Conservation (phyloP, 176 grass and related monocot species). For the Hordeum marinum region DNA sequence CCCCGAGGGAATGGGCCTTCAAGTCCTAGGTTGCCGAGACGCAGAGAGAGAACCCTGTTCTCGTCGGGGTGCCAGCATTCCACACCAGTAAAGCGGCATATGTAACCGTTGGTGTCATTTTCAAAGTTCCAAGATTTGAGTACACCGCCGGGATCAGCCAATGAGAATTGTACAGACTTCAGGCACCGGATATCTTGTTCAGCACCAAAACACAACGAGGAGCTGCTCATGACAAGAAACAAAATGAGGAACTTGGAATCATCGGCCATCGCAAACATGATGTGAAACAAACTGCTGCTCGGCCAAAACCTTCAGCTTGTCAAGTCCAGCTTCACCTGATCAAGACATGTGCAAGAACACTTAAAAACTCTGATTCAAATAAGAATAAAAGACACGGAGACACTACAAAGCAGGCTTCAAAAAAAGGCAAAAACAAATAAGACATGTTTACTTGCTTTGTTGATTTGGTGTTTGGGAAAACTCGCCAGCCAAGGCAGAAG, state of each 20-base stretch:
- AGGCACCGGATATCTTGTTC: slow-evolving; percentile 33
- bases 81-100: slow-evolving; percentile 40
- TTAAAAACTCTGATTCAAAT: no score
- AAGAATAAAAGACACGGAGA: no score
- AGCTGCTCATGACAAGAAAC: neutral
- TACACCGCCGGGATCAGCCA: slow-evolving; percentile 20
- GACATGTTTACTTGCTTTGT: no score
- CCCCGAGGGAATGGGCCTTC: slow-evolving; percentile 40
- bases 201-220: slow-evolving; percentile 3
- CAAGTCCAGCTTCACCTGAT: neutral
- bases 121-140: slow-evolving; percentile 34
- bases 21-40: slow-evolving; percentile 42
- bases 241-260: neutral
- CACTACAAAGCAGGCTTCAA: neutral
- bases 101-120: neutral
- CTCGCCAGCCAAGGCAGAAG: neutral
- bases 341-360: neutral
- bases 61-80: slow-evolving; percentile 42
- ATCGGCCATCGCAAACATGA: neutral
- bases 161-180: neutral
- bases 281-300: neutral
- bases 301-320: neutral
- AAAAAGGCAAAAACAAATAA: no score
- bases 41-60: slow-evolving; percentile 18
- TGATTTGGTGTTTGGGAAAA: neutral